A percentile compares a stretch with the other conserved stretches of the same genome.
phyloP scores from a whole-genome alignment of 495 filamentous ascomycete species.

The Neurospora pannonica region DNA sequence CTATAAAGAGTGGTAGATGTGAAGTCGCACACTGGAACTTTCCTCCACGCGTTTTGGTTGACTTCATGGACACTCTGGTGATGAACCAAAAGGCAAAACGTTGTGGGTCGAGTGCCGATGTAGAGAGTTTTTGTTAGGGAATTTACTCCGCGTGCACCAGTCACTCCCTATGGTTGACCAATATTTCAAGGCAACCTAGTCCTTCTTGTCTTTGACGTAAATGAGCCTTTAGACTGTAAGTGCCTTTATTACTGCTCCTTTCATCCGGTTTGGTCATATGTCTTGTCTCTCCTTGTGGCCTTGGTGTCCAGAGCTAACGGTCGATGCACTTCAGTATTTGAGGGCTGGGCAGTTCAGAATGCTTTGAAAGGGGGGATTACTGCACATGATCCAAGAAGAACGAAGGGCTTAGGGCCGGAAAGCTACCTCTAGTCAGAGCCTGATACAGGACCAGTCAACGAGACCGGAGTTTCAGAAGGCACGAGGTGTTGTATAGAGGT shows the following conservation, averaged over 20 bases:
- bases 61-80: too few species aligned
- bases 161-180: background rate
- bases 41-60: too few species aligned
- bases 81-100: too few species aligned
- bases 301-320: background rate
- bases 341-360: background rate
- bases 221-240: background rate
- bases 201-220: background rate
- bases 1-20: background rate
- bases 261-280: background rate
- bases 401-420: background rate
- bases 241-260: background rate
- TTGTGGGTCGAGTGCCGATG: background rate
- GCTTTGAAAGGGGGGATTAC: background rate
- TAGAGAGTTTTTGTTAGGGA: background rate
- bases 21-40: background rate
- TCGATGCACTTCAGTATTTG: too few species aligned
- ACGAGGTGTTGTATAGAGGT: background rate
- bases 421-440: background rate
- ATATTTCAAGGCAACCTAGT: background rate
- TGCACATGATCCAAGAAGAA: background rate
- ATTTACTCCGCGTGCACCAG: background rate
- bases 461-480: background rate
- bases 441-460: background rate
- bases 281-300: background rate